Percentiles rank a stretch among this genome's conserved stretches.
These are phyloP conservation scores for Boletellus deceptivus DNA, from an alignment of 1,284 basidiomycete genomes.

Conservation along the genomic window DNA sequence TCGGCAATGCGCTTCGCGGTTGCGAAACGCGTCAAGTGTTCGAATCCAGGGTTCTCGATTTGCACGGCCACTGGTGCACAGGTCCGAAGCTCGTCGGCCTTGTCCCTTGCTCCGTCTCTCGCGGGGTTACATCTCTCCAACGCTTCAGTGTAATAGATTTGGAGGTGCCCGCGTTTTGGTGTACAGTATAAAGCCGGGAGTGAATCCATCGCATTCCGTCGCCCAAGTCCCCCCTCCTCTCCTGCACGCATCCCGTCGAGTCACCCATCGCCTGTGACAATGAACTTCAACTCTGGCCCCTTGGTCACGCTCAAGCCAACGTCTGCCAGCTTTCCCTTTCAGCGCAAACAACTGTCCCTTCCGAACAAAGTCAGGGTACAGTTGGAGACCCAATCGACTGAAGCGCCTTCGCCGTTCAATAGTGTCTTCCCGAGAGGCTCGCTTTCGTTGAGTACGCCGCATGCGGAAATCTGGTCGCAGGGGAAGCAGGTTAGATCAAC, in stretches of 20 bases:
- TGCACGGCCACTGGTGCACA: slow-evolving; percentile 18
- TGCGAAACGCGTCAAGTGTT: slow-evolving; percentile 13
- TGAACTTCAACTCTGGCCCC: slow-evolving; percentile 29
- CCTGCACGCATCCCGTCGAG: not conserved
- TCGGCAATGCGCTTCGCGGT: slow-evolving; percentile 10
- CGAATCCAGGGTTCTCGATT: slow-evolving; percentile 19
- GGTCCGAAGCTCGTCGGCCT: slow-evolving; percentile 14
- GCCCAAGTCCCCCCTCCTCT: slow-evolving; percentile 1
- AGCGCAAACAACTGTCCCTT: slow-evolving; percentile 39
- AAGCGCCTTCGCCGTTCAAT: slow-evolving; percentile 30
- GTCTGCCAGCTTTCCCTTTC: slow-evolving; percentile 43
- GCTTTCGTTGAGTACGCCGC: slow-evolving; percentile 39
- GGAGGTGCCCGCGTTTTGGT: slow-evolving; percentile 5
- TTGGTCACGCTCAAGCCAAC: slow-evolving; percentile 37
- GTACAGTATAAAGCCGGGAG: slow-evolving; percentile 21
- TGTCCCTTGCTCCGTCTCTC: slow-evolving; percentile 11
- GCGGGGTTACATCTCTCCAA: slow-evolving; percentile 9
- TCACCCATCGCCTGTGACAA: slow-evolving; percentile 4
- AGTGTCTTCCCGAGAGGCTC: slow-evolving; percentile 38
- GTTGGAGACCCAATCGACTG: slow-evolving; percentile 33
- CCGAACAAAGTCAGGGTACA: slow-evolving; percentile 30
- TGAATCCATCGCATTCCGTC: not conserved
- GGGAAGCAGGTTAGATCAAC: slow-evolving; percentile 37
- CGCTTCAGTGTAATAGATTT: slow-evolving; percentile 4
- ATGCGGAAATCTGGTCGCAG: slow-evolving; percentile 45